These are phyloP conservation scores for Neonectria punicea DNA, from an alignment of 2,329 filamentous ascomycete genomes.

Conservation along the genomic window DNA sequence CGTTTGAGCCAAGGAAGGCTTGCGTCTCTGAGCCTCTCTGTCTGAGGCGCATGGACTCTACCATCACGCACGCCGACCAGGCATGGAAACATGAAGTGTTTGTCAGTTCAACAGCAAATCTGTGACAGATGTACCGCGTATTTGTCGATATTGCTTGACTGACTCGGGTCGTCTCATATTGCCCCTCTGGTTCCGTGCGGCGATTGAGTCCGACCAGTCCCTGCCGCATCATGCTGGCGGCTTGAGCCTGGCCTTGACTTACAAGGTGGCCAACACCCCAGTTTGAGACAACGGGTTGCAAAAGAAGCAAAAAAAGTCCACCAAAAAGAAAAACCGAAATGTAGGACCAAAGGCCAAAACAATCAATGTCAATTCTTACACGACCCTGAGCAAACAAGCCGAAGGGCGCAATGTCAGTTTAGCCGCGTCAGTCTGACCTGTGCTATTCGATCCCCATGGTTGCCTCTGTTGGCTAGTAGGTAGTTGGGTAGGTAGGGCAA, in stretches of 20 bases:
- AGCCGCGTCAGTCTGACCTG: constrained; percentile 11
- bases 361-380: not conserved
- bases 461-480: not conserved
- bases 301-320: not conserved
- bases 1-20: not conserved
- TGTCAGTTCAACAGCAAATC: not conserved
- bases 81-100: not conserved
- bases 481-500: not conserved
- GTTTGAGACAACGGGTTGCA: not conserved
- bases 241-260: not conserved
- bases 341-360: not conserved
- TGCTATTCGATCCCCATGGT: constrained; percentile 12
- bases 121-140: not conserved
- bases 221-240: constrained; percentile 15
- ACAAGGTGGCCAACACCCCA: constrained; percentile 1
- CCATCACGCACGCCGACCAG: not conserved
- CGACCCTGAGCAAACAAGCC: not conserved
- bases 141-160: not conserved
- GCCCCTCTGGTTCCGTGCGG: constrained; percentile 11
- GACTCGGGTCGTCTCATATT: constrained; percentile 20
- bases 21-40: not conserved
- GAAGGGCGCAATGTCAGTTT: not conserved
- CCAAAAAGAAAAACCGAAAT: not conserved
- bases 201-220: constrained; percentile 5
- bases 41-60: not conserved